Conservation (phyloP, 2,329 filamentous ascomycete genomes). For the Pseudogymnoascus sp. region DNA sequence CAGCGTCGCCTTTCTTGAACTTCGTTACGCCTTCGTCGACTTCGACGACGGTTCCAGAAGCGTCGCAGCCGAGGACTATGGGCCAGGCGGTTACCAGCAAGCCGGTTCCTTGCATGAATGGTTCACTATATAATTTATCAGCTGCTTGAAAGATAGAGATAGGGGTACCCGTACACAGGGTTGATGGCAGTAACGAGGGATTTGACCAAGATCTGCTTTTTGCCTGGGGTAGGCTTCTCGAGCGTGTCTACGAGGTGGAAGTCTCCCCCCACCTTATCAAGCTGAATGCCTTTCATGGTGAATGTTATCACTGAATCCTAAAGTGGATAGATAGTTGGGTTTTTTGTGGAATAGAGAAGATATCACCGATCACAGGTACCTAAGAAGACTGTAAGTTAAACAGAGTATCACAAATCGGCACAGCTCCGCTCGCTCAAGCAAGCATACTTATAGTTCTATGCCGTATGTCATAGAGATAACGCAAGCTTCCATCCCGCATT, state of each 20-base stretch:
- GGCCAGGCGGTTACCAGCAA: conserved; percentile 29
- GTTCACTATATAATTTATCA: conserved; percentile 21
- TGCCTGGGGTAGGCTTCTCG: conserved; percentile 24
- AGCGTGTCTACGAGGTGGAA: conserved; percentile 19
- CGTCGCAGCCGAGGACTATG: conserved; percentile 33
- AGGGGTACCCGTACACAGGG: conserved; percentile 26
- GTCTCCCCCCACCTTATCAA: conserved; percentile 16
- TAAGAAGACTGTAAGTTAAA: neutral
- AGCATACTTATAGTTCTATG: neutral
- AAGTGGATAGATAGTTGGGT: neutral
- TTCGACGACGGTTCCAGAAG: conserved; percentile 28
- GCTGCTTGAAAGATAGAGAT: conserved; percentile 12
- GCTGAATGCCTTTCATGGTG: conserved; percentile 23
- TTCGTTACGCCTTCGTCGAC: conserved; percentile 25
- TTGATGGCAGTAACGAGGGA: conserved; percentile 31
- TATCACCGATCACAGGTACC: neutral
- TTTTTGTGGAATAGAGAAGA: neutral
- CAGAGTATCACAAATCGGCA: neutral
- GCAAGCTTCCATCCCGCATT: neutral
- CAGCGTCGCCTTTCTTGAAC: conserved; percentile 29
- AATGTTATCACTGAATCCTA: neutral
- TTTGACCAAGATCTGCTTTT: conserved; percentile 31
- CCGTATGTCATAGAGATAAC: neutral
- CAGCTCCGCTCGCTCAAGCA: neutral
- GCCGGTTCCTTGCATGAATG: conserved; percentile 29